Conservation (phyloP, 2,329 filamentous ascomycete genomes). For the Balansia obtecta region DNA sequence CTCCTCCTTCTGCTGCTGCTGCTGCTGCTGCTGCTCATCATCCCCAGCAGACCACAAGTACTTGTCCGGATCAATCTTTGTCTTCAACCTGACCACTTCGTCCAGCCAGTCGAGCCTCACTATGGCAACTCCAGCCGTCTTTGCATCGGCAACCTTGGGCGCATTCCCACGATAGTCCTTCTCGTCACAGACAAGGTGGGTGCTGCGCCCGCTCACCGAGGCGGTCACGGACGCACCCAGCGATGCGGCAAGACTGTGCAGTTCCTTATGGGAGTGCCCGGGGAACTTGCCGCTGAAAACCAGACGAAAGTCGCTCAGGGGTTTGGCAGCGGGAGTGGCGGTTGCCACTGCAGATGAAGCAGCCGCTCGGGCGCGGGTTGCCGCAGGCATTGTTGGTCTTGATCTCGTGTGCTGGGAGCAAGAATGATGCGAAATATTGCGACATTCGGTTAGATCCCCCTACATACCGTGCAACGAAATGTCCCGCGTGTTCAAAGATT, state of each 20-base stretch:
- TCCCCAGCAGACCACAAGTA: constrained; percentile 13
- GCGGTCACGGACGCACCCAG: constrained; percentile 38
- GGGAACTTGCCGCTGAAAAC: constrained; percentile 49
- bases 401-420: background rate
- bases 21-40: background rate
- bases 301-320: constrained; percentile 37
- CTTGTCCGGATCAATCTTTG: constrained; percentile 13
- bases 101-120: constrained; percentile 49
- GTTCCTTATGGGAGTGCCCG: constrained; percentile 36
- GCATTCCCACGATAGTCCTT: constrained; percentile 37
- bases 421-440: background rate
- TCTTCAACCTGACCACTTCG: constrained; percentile 32
- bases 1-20: background rate
- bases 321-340: constrained; percentile 9
- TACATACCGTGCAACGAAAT: no score
- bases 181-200: constrained; percentile 44
- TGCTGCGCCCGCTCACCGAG: constrained; percentile 36
- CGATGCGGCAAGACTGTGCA: constrained; percentile 32
- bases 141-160: constrained; percentile 38
- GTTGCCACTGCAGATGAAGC: constrained; percentile 5
- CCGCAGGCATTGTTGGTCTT: background rate
- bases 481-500: no score
- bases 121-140: constrained; percentile 36
- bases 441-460: background rate
- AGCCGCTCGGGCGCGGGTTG: constrained; percentile 6